These are phyloP conservation scores for Kwoniella botswanensis DNA, from an alignment of 768 basidiomycete species.

Conservation along the genomic window DNA sequence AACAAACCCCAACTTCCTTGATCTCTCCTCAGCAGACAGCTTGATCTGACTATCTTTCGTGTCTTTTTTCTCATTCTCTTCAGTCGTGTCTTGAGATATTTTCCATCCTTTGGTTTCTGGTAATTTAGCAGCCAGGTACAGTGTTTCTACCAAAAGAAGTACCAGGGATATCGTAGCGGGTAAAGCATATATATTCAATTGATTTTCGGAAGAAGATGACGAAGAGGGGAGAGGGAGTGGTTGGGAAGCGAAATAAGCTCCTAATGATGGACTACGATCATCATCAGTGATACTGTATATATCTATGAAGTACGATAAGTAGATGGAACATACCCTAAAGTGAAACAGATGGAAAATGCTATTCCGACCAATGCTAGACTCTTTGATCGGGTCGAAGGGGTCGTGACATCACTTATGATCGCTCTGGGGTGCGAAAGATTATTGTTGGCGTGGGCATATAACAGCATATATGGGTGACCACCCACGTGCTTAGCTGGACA, in stretches of 20 bases:
- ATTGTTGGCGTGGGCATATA: not conserved
- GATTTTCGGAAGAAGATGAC: conserved; percentile 8
- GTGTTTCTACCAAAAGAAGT: conserved; percentile 77
- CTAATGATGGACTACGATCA: conserved; percentile 71
- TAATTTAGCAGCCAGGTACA: conserved; percentile 73
- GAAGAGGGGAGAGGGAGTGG: conserved; percentile 66
- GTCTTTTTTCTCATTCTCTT: conserved; percentile 8
- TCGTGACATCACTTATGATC: conserved; percentile 88
- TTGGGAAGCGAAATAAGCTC: conserved; percentile 92
- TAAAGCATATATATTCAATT: conserved; percentile 78
- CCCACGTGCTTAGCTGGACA: conserved; percentile 91
- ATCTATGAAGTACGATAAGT: no score
- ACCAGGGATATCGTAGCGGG: conserved; percentile 85
- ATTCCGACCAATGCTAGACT: conserved; percentile 92
- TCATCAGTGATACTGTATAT: no score
- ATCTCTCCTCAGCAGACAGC: conserved; percentile 57
- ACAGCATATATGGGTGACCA: conserved; percentile 32
- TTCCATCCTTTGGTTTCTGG: conserved; percentile 80
- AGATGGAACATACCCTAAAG: conserved; percentile 49
- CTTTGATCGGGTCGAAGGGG: conserved; percentile 76
- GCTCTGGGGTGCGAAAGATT: conserved; percentile 65
- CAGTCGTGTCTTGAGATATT: conserved; percentile 35
- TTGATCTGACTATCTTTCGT: conserved; percentile 10
- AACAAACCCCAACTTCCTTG: conserved; percentile 66
- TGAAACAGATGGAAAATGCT: conserved; percentile 93